Evolutionary conservation across 768 basidiomycete species (phyloP), one percentile per base, ranked within the genome.

Genomic region (Naematelia aurantialba): DNA sequence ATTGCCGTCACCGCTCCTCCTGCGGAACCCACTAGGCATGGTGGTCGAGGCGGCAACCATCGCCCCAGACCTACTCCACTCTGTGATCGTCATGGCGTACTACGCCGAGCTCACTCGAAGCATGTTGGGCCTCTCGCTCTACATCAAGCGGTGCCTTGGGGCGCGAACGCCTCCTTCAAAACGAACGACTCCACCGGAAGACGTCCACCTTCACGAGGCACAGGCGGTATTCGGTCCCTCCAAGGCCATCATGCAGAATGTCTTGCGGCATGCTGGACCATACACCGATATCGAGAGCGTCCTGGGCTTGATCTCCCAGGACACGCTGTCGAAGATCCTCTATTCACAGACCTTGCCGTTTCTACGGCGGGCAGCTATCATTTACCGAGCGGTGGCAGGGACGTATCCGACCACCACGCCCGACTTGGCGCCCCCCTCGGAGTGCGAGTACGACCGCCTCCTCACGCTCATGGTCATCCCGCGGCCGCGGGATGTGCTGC

Each of bases 281-380:
- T 63, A 60, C 45, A 52, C 52, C 34, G 69, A 74, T 30, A 59
- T 60, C 48, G 74, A 74, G 5, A 39, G 58, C 11, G 52, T 68
- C 0, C 86, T 93, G 54, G 85, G 87, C 45, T 83, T 85, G 2
- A 87, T 91, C 62, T 88, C 91, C 52, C 66, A 73, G 45, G 86
- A 85, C 3, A 82, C 87, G 34, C 87, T 97, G 48, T 87, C 92
- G 69, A 89, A 88, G 75, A 77, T 93, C 46, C 79, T 97, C 30
- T 93, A 93, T 70, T 81, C 85, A 0, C 90, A 93, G 76, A 91
- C 89, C 0, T 81, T 97, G 0, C 93, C 92, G 2, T 97, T 96
- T 81, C 83, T 98, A 10, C 87, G 94, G 17, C 83, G 88, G 0
- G 89, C 87, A 0, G 85, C 90, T 11, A 89, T 97, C 50, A 81